Percentiles rank a stretch among this genome's conserved stretches.
These are phyloP conservation scores for Cladophialophora carrionii DNA, from an alignment of 2,329 filamentous ascomycete genomes.

Conservation along the genomic window DNA sequence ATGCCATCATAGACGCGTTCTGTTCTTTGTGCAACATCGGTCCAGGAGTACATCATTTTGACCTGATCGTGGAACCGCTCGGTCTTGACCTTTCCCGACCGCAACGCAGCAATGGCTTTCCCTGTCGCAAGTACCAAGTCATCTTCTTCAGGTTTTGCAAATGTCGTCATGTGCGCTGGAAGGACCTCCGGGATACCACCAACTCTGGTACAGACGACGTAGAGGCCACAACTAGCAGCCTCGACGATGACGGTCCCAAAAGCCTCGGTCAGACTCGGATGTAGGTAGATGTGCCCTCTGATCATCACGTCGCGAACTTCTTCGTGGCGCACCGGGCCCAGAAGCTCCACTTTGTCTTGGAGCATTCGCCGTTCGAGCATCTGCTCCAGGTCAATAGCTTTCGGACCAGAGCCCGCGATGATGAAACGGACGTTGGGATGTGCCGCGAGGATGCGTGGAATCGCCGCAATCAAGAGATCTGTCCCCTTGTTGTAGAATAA, in stretches of 20 bases:
- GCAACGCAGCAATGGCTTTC: conserved; percentile 81
- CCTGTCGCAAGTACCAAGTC: conserved; percentile 89
- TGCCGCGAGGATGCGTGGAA: conserved; percentile 84
- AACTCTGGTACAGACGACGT: conserved; percentile 94
- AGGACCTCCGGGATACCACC: conserved; percentile 96
- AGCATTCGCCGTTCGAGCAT: conserved; percentile 95
- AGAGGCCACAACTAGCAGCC: conserved; percentile 90
- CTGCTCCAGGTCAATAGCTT: conserved; percentile 96
- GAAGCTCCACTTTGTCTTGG: conserved; percentile 88
- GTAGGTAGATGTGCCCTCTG: conserved; percentile 91
- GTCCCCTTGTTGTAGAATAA: conserved; percentile 99
- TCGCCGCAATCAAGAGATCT: conserved; percentile 92
- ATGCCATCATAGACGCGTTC: conserved; percentile 96
- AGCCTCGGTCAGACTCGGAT: conserved; percentile 91
- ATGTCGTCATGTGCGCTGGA: conserved; percentile 94
- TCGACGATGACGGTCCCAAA: conserved; percentile 98
- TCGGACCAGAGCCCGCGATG: conserved; percentile 92
- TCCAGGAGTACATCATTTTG: conserved; percentile 98
- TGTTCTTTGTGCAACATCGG: conserved; percentile 88
- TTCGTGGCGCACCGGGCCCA: conserved; percentile 91
- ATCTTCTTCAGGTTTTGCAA: conserved; percentile 95
- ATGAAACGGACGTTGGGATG: conserved; percentile 96
- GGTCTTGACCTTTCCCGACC: conserved; percentile 83
- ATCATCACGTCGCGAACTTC: conserved; percentile 98
- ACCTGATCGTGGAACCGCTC: conserved; percentile 97